phyloP scores from a whole-genome alignment of 2,329 filamentous ascomycete species.

The Cercospora canescens region DNA sequence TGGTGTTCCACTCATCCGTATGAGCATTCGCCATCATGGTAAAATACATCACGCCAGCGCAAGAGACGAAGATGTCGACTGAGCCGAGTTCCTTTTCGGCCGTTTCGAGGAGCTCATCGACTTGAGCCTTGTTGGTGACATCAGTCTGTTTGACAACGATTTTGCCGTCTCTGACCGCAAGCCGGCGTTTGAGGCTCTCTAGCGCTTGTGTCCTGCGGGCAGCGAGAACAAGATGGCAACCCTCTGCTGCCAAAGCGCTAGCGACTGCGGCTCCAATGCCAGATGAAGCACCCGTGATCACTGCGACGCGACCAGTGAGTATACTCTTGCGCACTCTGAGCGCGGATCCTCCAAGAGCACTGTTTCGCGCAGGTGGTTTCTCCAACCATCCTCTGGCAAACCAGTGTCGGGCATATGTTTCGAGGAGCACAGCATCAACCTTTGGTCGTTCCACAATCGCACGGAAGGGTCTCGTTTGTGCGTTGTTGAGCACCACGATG shows the following conservation, averaged over 20 bases:
- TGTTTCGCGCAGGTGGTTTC: conserved; percentile 57
- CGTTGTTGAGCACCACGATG: conserved; percentile 73
- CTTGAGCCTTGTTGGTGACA: conserved; percentile 66
- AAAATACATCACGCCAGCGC: conserved; percentile 85
- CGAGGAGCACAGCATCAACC: conserved; percentile 68
- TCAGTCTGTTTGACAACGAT: conserved; percentile 71
- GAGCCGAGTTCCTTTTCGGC: conserved; percentile 65
- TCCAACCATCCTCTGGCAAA: conserved; percentile 77
- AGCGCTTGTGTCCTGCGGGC: conserved; percentile 70
- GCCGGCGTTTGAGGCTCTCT: conserved; percentile 63
- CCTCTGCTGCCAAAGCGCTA: conserved; percentile 66
- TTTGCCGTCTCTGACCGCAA: conserved; percentile 61
- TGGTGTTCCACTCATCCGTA: conserved; percentile 75
- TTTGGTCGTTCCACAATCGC: conserved; percentile 63
- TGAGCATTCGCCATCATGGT: conserved; percentile 80
- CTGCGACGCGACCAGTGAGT: conserved; percentile 67
- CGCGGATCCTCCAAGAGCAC: conserved; percentile 46
- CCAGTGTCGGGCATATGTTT: conserved; percentile 78
- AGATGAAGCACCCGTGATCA: conserved; percentile 77
- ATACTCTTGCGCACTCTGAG: conserved; percentile 56
- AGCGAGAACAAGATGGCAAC: conserved; percentile 70
- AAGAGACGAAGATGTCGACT: conserved; percentile 76
- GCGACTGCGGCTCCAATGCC: conserved; percentile 78
- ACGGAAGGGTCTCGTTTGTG: conserved; percentile 62
- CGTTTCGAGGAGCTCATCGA: conserved; percentile 63